A percentile compares a stretch with the other conserved stretches of the same genome.
These are phyloP conservation scores for Xylaria curta DNA, from an alignment of 495 filamentous ascomycete genomes.

Conservation along the genomic window DNA sequence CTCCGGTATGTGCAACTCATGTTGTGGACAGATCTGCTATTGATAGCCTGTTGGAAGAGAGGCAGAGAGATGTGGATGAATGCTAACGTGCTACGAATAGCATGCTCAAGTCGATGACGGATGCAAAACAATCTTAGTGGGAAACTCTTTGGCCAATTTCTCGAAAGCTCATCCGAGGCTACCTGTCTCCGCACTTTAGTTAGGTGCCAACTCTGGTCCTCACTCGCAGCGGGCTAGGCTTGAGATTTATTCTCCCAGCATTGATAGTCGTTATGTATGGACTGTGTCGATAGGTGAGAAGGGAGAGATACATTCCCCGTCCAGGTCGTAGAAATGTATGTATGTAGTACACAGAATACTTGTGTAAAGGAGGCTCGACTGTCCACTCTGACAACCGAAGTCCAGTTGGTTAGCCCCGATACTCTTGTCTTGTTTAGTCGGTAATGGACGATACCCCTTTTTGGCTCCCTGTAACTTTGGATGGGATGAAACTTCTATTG, in stretches of 20 bases:
- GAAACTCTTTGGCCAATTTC: background rate
- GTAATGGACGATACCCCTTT: constrained; percentile 44
- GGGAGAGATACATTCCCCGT: background rate
- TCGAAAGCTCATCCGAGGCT: constrained; percentile 6
- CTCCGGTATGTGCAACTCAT: constrained; percentile 36
- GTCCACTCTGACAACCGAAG: background rate
- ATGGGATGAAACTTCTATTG: background rate
- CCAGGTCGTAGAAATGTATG: background rate
- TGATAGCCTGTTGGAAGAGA: background rate
- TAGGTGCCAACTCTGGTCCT: background rate
- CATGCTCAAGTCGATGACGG: constrained; percentile 51
- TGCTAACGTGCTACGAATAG: constrained; percentile 30
- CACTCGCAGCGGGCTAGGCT: background rate
- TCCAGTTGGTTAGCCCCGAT: constrained; percentile 23
- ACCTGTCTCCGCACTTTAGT: background rate
- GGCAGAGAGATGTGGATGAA: background rate
- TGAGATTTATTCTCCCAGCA: background rate
- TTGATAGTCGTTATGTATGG: constrained; percentile 1
- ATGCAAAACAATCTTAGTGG: constrained; percentile 33
- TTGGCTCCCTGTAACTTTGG: constrained; percentile 24
- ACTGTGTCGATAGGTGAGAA: background rate
- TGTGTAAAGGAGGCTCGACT: constrained; percentile 1
- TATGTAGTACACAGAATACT: constrained; percentile 21
- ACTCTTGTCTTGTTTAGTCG: constrained; percentile 36
- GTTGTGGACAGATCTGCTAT: background rate